Evolutionary conservation across 805 yeast species (phyloP), one percentile per base, ranked within the genome.

Genomic region (Candida boidinii): DNA sequence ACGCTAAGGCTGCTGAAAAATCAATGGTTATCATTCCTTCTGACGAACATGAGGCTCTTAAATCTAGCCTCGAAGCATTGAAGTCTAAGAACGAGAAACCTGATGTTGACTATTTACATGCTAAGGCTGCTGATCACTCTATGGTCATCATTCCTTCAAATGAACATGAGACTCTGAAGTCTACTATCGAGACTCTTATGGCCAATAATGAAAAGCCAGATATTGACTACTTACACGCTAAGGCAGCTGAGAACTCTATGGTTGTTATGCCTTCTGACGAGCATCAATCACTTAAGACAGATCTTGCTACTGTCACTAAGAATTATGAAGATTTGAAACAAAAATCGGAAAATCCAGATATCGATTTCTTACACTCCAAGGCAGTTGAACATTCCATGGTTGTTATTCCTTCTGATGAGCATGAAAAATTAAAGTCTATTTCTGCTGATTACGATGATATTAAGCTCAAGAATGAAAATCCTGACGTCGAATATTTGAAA

Each of bases 271-370:
- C 26, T n/a, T 9, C 6, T 7, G 9, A 9, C 9, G 8, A 19
- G 6, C 21, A 7, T n/a, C 26, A 20, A 8, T 32, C 29, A 13
- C 13, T 34, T 2, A n/a, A 29, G 15, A 19, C 31, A 14, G 23
- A 29, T 2, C 21, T 26, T 10, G 28, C 27, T 17, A 15, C 21
- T 13, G 29, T 34, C 5, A 12, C 27, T 15, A 41, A 39, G 6
- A 39, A 42, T 21, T 26, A 45, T 5, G 29, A 37, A 5, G 23
- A 33, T 1, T 21, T 41, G 35, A 39, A 45, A 12, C 20, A 20
- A 5, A 36, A 37, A 28, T 10, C 50, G 21, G 44, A 40, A 5
- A 37, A 38, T n/a, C 69, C 71, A 8, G 42, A 57, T 3, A 39
- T 50, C 7, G 59, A 49, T 5, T 49, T 47, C 29, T 35, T 60